Evolutionary conservation across 805 yeast species (phyloP), one percentile per base, ranked within the genome.

Genomic region (Starmerella potacharoeniae): DNA sequence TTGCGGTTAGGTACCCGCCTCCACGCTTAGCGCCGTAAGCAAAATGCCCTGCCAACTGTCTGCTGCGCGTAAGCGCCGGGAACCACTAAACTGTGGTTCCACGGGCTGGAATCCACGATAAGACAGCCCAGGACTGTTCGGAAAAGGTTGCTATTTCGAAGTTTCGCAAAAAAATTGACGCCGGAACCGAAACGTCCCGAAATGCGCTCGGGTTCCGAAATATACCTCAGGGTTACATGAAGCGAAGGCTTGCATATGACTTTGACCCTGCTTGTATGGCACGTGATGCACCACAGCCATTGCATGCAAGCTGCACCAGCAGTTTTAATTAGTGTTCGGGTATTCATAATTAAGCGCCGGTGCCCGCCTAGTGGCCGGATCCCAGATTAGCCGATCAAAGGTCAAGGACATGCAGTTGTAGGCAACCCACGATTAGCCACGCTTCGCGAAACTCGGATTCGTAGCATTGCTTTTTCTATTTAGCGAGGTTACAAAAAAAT

Each of bases 281-380:
- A 28, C 34, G 34, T 43, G 33, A 9, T 4, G 3, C 35, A 28
- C n/a, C 46, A 14, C 46, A 11, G 43, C 43, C 43, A 40, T 40
- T 43, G 34, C 34, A 43, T 43, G 46, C 46, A 43, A 14, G 46
- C 46, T 43, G 46, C 46, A 43, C 34, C 13, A 43, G 46, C 46
- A 9, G 46, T 43, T 30, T 43, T 43, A 43, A 43, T 43, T 43
- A 43, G 46, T 13, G 46, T 29, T 43, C 34, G 29, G 43, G 43
- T 14, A 40, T 40, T 16, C 29, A 40, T 13, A 40, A 40, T 40
- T 40, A 40, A 40, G 3, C 43, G 43, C 43, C 43, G 43, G 17
- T 40, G 29, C 8, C 29, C 43, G 43, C 43, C 29, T 40, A 40
- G 43, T 40, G 43, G 43, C 43, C 29, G 17, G 6, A 11, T 40